Base-by-base conservation (phyloP, 1,284 basidiomycete genomes). In the Papiliotrema terrestris region DNA sequence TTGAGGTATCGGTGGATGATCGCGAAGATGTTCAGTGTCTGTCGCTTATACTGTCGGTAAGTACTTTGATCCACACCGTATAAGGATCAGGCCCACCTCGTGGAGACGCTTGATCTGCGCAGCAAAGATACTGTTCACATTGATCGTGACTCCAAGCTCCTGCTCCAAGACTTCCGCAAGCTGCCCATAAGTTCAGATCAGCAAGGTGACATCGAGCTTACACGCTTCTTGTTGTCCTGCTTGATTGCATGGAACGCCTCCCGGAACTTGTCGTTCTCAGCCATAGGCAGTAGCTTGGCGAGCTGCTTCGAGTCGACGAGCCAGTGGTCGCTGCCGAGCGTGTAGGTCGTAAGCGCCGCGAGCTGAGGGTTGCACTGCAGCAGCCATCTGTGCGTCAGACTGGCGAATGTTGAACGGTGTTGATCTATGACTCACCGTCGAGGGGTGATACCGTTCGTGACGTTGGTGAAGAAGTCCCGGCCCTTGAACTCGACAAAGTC, bases 351-450 rank as follows among this genome's bases (percentile, higher is more conserved):
- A 51, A 96, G 85, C 23, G 81, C 80, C 59, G 88, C 89, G 39
- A 96, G 83, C 42, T 83, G 80, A 9, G 90, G 90, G 79, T 96
- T 96, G 81, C 90, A 92, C 82, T 93, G 88, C 65, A 93, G 88
- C 52, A 96, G 83, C 91, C 91, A 95, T 59, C 68, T 90, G 83
- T 59, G 17, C 22, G 6, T 54, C 25, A 54, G 56, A 29, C 14
- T 45, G 22, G 13, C 25, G 25, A 41, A 36, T 9, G 39, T 17
- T 25, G 32, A 25, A 8, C 15, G 23, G n/a, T n/a, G n/a, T n/a
- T n/a, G n/a, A n/a, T n/a, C 14, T 42, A 3, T 8, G 9, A 62
- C 66, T 54, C 44, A 72, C 49, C 68, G 61, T 48, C 63, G 57
- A 45, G 66, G 57, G 6, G 69, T 62, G 51, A 72, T 85, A 63